Evolutionary conservation across 352 stramenopile species (phyloP).

Genomic region (Globisporangium orthogonon): DNA sequence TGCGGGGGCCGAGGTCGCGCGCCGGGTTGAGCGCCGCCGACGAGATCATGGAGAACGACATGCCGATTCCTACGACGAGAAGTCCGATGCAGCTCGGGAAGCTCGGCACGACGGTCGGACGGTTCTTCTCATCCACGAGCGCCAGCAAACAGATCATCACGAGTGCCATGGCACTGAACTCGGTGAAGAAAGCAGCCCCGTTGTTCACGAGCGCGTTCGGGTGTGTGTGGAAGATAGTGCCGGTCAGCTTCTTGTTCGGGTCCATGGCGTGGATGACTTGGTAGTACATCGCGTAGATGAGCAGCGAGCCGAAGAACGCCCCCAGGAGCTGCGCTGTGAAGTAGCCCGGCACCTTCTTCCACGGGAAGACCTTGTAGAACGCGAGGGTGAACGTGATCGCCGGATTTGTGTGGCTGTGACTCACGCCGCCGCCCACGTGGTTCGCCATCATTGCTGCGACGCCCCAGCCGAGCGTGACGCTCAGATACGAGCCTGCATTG

Average conservation of each 20-base stretch:
- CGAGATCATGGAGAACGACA: constrained; percentile 26
- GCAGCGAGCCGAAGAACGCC: constrained; percentile 20
- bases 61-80: constrained; percentile 21
- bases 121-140: constrained; percentile 27
- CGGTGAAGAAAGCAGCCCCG: constrained; percentile 21
- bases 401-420: constrained; percentile 33
- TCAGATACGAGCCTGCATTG: constrained; percentile 12
- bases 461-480: constrained; percentile 31
- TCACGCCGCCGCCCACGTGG: constrained; percentile 26
- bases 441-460: constrained; percentile 35
- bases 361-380: constrained; percentile 18
- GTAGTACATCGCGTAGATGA: constrained; percentile 28
- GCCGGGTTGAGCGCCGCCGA: constrained; percentile 30
- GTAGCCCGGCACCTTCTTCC: constrained; percentile 18
- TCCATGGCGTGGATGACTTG: constrained; percentile 18
- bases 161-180: constrained; percentile 18
- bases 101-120: constrained; percentile 16
- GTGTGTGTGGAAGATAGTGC: constrained; percentile 27
- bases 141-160: constrained; percentile 20
- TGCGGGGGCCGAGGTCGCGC: constrained; percentile 28
- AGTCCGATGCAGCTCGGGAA: constrained; percentile 21
- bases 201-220: constrained; percentile 19
- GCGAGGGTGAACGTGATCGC: constrained; percentile 27
- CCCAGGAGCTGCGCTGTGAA: constrained; percentile 20
- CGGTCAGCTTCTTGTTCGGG: constrained; percentile 12